Evolutionary conservation across 495 filamentous ascomycete species (phyloP).

Genomic region (Acidiella bohemica): DNA sequence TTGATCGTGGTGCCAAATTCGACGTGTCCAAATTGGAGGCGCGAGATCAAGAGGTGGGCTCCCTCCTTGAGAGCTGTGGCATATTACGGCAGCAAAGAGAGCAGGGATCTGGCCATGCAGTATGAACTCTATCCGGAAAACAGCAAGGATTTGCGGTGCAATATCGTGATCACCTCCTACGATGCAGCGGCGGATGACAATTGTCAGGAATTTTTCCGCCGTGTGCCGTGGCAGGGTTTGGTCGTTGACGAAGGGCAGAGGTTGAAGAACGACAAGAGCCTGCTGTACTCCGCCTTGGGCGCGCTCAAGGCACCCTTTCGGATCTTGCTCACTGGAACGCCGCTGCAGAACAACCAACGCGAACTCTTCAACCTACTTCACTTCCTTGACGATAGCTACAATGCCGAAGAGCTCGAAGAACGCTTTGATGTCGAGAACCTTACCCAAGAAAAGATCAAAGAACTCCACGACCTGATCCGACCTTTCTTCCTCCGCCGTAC

Average conservation of each 20-base stretch:
- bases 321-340: constrained; percentile 72
- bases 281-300: constrained; percentile 60
- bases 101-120: constrained; percentile 54
- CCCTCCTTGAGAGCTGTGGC: constrained; percentile 76
- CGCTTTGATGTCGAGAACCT: constrained; percentile 62
- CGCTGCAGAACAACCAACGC: constrained; percentile 84
- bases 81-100: constrained; percentile 63
- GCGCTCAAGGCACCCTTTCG: constrained; percentile 64
- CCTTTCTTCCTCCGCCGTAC: too few relatives aligned
- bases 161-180: constrained; percentile 91
- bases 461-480: constrained; percentile 69
- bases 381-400: constrained; percentile 60
- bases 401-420: constrained; percentile 58
- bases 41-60: constrained; percentile 90
- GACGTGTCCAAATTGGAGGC: constrained; percentile 91
- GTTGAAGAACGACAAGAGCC: constrained; percentile 80
- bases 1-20: constrained; percentile 87
- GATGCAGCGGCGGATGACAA: constrained; percentile 64
- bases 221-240: constrained; percentile 70
- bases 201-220: constrained; percentile 46
- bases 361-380: constrained; percentile 92
- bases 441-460: constrained; percentile 61
- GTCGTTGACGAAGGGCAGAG: constrained; percentile 95
- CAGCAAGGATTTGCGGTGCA: constrained; percentile 52
- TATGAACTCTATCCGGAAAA: constrained; percentile 73